A percentile compares a stretch with the other conserved stretches of the same genome.
phyloP scores from a whole-genome alignment of 352 stramenopile species.

The Pythium oligandrum region DNA sequence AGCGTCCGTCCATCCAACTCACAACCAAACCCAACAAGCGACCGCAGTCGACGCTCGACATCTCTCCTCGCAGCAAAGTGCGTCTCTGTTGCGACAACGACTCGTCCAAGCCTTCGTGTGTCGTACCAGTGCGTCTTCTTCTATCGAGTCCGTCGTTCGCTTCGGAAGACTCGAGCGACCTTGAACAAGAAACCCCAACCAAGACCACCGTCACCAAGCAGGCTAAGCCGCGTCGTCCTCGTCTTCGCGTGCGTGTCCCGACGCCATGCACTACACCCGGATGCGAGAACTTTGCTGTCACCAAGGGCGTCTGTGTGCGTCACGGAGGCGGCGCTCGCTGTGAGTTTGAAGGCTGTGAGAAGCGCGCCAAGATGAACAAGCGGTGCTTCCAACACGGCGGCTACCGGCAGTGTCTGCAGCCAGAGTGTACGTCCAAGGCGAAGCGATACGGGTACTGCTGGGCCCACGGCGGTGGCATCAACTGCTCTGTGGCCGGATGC shows the following conservation, averaged over 20 bases:
- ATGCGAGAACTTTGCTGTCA: slow-evolving; percentile 15
- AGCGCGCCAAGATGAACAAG: slow-evolving; percentile 16
- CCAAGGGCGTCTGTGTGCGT: slow-evolving; percentile 11
- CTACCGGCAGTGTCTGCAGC: not conserved
- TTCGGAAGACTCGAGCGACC: not conserved
- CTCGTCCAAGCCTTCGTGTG: not conserved
- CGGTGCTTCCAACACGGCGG: slow-evolving; percentile 21
- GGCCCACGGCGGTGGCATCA: slow-evolving; percentile 23
- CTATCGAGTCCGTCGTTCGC: not conserved
- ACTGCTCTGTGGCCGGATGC: slow-evolving; percentile 17
- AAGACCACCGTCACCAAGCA: not conserved
- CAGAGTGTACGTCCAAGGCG: slow-evolving; percentile 11
- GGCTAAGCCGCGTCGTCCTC: not conserved
- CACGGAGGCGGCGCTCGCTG: slow-evolving; percentile 18
- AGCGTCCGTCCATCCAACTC: not conserved
- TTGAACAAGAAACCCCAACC: not conserved
- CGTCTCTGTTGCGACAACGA: not conserved
- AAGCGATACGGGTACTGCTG: slow-evolving; percentile 23
- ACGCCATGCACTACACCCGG: slow-evolving; percentile 7
- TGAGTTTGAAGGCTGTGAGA: slow-evolving; percentile 14
- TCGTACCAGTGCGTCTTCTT: not conserved
- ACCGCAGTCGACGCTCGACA: not conserved
- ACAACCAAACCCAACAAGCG: slow-evolving; percentile 1
- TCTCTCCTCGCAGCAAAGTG: not conserved
- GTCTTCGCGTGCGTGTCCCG: slow-evolving; percentile 5